These are phyloP conservation scores for Cladorrhinum sp. DNA, from an alignment of 2,329 filamentous ascomycete species.

Conservation along the genomic window DNA sequence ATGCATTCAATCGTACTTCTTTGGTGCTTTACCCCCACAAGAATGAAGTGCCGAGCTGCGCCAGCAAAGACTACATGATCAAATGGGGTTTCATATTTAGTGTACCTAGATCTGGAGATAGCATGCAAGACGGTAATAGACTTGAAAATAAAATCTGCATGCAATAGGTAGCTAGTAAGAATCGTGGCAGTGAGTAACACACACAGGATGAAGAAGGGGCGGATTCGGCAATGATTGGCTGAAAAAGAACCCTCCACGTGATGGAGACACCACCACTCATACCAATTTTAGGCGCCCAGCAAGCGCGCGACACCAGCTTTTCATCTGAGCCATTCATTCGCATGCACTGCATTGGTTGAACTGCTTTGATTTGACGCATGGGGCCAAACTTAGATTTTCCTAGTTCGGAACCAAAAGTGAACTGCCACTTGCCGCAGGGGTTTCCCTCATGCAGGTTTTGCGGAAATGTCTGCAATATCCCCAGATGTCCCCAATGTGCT, in stretches of 20 bases:
- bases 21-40: not conserved
- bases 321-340: conserved; percentile 16
- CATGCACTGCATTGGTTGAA: conserved; percentile 1
- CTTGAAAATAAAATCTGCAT: not conserved
- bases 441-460: conserved; percentile 15
- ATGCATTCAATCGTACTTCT: not conserved
- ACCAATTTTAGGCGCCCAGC: conserved; percentile 25
- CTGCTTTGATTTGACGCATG: conserved; percentile 19
- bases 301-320: conserved; percentile 21
- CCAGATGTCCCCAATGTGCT: not conserved
- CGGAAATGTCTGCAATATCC: conserved; percentile 9
- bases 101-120: not conserved
- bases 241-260: conserved; percentile 11
- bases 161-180: not conserved
- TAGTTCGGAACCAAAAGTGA: not conserved
- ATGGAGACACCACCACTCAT: not conserved
- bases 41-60: not conserved
- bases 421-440: not conserved
- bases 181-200: not conserved
- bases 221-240: not conserved
- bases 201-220: not conserved
- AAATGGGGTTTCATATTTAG: not conserved
- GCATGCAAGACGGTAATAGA: not conserved
- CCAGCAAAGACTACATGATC: not conserved
- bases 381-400: conserved; percentile 6